Evolutionary conservation across 192 early-diverging fungal genomes (phyloP), one percentile per base, ranked within the genome.

Genomic region (Martensiomyces pterosporus): DNA sequence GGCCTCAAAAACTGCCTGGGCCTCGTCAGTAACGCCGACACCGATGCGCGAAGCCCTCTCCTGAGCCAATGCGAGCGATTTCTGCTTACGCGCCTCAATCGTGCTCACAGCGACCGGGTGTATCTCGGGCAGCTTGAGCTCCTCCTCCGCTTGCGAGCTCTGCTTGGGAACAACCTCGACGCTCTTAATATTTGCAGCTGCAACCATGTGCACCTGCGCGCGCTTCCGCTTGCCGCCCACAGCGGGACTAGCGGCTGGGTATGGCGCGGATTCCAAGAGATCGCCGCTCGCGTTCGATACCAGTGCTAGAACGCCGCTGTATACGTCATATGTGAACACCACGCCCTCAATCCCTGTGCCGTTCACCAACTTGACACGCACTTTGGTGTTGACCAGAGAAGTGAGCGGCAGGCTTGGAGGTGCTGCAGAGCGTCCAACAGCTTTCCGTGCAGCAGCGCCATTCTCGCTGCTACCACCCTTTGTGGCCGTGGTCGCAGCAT

Each of bases 1-100:
- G 12, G 87, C 89, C 59, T 91, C 85, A 57, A 91, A 91, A 44
- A 91, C 84, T 19, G 77, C 70, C 63, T 91, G 87, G 6, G 76
- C 89, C 65, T 79, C 72, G 26, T 80, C 73, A 39, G 82, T 83
- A 15, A 91, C 89, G 23, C 89, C 89, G 23, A 88, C 86, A 40
- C 89, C 89, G 53, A 88, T 86, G 29, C 57, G 57, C 35, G 54
- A 27, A 14, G 63, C 61, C 16, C 64, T 53, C 49, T 66, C 64
- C 57, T 38, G 57, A 16, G 57, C 69, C 53, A 57, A 54, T 9
- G 23, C 41, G n/a, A 73, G 39, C 9, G 53, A 35, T 18, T 49
- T 52, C 37, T 55, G 41, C 46, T 73, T 73, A 40, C 64, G 69
- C 12, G 61, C 58, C 45, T 66, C 61, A 0, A 65, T 57, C n/a